Base-by-base conservation (phyloP, 176 grass and related monocot species). In the Oryza coarctata region DNA sequence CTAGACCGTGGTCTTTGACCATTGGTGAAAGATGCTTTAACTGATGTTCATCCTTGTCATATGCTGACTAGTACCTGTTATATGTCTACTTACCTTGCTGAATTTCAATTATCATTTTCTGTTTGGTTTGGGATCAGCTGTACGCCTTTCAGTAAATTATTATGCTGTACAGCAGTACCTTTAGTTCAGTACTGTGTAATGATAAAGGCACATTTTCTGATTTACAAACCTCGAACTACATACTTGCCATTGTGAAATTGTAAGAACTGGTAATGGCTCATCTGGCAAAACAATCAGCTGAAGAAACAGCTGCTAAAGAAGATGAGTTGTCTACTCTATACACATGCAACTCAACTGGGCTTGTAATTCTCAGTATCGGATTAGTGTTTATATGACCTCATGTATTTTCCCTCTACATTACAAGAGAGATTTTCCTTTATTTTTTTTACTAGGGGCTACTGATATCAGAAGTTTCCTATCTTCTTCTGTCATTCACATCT, bases 1-100 rank as follows among this genome's bases (percentile, higher is more conserved):
- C 76, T 52, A 70, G 71, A 81, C 63, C 8, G 47, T 79, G 31
- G 43, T 32, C 25, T 70, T 63, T 75, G 77, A 34, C 65, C 32
- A 17, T 80, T 1, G 13, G 12, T 60, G 50, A 29, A 74, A 80
- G 52, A 69, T 15, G 17, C 18, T 75, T 38, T 28, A 12, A 34
- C 75, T 68, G 61, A 45, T 79, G 22, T 55, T 25, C 13, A 58
- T 79, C 70, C 60, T 65, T 66, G 10, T 79, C 13, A 31, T 83
- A 61, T 65, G 75, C 49, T 88, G 57, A 84, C 57, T 27, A 43
- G 33, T 45, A 25, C 52, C 23, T 79, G 9, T 22, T 67, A 68
- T 22, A 76, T 70, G 33, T 43, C 60, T 83, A 6, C 36, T 67
- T 39, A 28, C 36, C 6, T 70, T 66, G 7, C 47, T 40, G 25